Evolutionary conservation across 73 alveolate species (phyloP), one percentile per base, ranked within the genome.

Genomic region (Paramecium sonneborni): DNA sequence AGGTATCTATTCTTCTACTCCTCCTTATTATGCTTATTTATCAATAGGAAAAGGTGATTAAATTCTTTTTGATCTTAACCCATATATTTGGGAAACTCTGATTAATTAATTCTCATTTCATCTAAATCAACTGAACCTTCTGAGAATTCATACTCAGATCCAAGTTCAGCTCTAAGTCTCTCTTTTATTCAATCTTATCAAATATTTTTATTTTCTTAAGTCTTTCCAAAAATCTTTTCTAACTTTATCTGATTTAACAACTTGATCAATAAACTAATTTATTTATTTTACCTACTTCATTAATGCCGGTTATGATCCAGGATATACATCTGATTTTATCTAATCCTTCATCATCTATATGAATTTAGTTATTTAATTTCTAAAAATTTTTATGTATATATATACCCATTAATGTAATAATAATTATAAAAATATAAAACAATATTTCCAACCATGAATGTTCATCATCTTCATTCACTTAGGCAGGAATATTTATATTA

Each of bases 161-260:
- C 94, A 24, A 88, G 56, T 48, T 88, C 94, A 9, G 91, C 94
- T 88, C 52, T 88, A 12, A 88, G 55, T 72, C 87, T 88, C 74
- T 41, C 46, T 88, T 88, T 30, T 88, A 70, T 88, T 88, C 94
- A 28, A 88, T 41, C 23, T 70, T 88, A 43, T 88, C 94, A 88
- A 88, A 88, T 21, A 88, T 82, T 72, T 88, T 88, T 12, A 69
- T 88, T 20, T 82, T 88, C 26, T 88, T 88, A 0, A 88, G 67
- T 41, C 94, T 88, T 30, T 88, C 94, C 24, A 70, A n/a, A n/a
- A 88, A 88, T 88, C 91, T 70, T 88, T 88, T 46, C 94, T 39
- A 62, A 88, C 87, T 26, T 88, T 91, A 26, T 88, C 94, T 43
- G 94, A 56, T 69, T 88, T 88, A 1, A 88, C 87, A 24, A 88